Evolutionary conservation across 208 protist species (phyloP).

Genomic region (Trypanosomatidae sp.): DNA sequence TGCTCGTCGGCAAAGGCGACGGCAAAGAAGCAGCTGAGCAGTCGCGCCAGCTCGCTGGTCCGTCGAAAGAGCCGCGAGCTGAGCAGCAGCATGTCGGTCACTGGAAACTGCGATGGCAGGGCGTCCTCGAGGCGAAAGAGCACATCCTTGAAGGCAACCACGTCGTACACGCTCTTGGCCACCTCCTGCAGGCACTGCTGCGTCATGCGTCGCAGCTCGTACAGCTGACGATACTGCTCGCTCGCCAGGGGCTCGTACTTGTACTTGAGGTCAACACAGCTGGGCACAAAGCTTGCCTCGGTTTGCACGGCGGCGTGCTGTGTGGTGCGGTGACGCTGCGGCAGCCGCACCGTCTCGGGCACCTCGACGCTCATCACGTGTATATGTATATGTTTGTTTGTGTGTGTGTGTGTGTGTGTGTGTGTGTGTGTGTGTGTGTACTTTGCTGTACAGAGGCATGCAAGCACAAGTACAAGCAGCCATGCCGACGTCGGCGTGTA

Average conservation of each 20-base stretch:
- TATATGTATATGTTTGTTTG: background rate
- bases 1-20: slow-evolving; percentile 79
- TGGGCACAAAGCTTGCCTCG: slow-evolving; percentile 59
- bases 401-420: slow-evolving; percentile 1
- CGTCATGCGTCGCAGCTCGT: slow-evolving; percentile 55
- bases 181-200: slow-evolving; percentile 51
- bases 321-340: background rate
- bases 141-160: slow-evolving; percentile 83
- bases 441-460: background rate
- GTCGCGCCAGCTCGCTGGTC: slow-evolving; percentile 54
- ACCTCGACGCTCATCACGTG: background rate
- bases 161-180: slow-evolving; percentile 71
- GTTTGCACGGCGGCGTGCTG: slow-evolving; percentile 50
- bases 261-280: slow-evolving; percentile 23
- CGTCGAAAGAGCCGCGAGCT: slow-evolving; percentile 81
- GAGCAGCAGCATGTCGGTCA: slow-evolving; percentile 79
- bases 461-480: background rate
- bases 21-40: slow-evolving; percentile 79
- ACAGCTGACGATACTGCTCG: slow-evolving; percentile 63
- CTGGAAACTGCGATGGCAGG: slow-evolving; percentile 49
- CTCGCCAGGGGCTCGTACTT: slow-evolving; percentile 43
- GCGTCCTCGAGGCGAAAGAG: slow-evolving; percentile 65
- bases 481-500: background rate
- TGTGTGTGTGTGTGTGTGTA: background rate
- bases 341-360: background rate